A percentile compares a stretch with the other conserved stretches of the same genome.
These are phyloP conservation scores for Articulospora tetracladia DNA, from an alignment of 495 filamentous ascomycete species.

Conservation along the genomic window DNA sequence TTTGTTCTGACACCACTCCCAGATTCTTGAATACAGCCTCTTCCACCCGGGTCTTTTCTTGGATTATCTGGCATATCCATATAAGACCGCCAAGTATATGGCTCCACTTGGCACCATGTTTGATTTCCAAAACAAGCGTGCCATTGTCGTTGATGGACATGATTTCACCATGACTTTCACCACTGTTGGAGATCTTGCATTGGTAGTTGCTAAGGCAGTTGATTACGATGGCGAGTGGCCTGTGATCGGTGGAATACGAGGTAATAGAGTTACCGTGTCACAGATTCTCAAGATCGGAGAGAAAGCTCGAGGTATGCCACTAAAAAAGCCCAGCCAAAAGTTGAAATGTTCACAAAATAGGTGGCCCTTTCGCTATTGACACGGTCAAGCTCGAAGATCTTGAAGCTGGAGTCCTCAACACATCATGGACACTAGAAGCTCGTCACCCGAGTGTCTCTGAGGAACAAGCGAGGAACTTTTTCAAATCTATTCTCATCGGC, in stretches of 20 bases:
- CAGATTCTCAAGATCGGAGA: slow-evolving; percentile 43
- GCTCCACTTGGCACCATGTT: slow-evolving; percentile 33
- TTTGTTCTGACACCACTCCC: slow-evolving; percentile 4
- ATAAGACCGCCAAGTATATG: slow-evolving; percentile 47
- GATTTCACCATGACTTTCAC: slow-evolving; percentile 41
- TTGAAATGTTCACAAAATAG: slow-evolving; percentile 19
- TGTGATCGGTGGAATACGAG: slow-evolving; percentile 46
- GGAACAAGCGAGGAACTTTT: slow-evolving; percentile 31
- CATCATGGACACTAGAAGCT: slow-evolving; percentile 37
- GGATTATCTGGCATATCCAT: slow-evolving; percentile 48
- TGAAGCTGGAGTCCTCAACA: slow-evolving; percentile 37
- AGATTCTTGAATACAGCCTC: slow-evolving; percentile 56
- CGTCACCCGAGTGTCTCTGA: slow-evolving; percentile 40
- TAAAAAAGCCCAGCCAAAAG: slow-evolving; percentile 9
- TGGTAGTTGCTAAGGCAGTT: slow-evolving; percentile 43
- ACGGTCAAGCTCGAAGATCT: slow-evolving; percentile 42
- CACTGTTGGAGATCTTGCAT: slow-evolving; percentile 41
- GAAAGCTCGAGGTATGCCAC: slow-evolving; percentile 52
- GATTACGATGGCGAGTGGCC: slow-evolving; percentile 54
- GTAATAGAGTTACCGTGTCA: slow-evolving; percentile 36
- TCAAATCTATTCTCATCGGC: slow-evolving; percentile 30
- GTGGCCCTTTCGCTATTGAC: slow-evolving; percentile 38
- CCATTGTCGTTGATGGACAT: slow-evolving; percentile 42
- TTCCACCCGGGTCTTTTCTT: slow-evolving; percentile 54
- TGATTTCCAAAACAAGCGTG: slow-evolving; percentile 46